Evolutionary conservation across 2,329 filamentous ascomycete species (phyloP), one percentile per base, ranked within the genome.

Genomic region (Diaporthe vaccinii): DNA sequence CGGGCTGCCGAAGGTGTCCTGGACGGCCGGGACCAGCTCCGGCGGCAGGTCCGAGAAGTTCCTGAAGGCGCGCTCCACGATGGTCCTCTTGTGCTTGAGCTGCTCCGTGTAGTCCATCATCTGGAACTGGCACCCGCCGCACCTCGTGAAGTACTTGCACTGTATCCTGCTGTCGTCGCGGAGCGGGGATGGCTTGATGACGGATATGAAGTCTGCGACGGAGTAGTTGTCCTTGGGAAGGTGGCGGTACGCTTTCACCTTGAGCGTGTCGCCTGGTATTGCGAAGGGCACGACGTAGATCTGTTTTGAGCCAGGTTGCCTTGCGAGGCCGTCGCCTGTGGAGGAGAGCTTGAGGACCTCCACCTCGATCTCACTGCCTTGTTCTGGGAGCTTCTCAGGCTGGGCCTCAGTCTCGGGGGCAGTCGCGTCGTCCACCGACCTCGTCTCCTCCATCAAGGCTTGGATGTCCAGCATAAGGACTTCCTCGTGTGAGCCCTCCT

Each of bases 91-190:
- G 84, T 96, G 93, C 59, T 87, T 88, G 39, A 99, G 90, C 83
- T 99, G 97, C 80, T 95, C 93, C 41, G 89, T 85, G 83, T 98
- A 98, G 73, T 95, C 91, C 77, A 99, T 90, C 95, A 98, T 98
- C 86, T 99, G 97, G 84, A 98, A 96, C 85, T 99, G 97, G 82
- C 97, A 99, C 44, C 97, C 97, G 14, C 93, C 94, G 84, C 97
- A 99, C 73, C 89, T 90, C 55, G 91, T 87, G 82, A 99, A 99
- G 87, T 99, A 98, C 79, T 91, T 89, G 86, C 97, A 99, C 74
- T 89, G 89, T 79, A 98, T 89, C 31, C 94, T 91, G 51, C 89
- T 88, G 80, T 97, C 94, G 80, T 98, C 93, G 80, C 97, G 93
- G 73, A 93, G 87, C 1, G 92, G 89, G 0, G 94, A 95, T 0